Percentiles rank a stretch among this genome's conserved stretches.
These are phyloP conservation scores for Dendrostoma leiphaemia DNA, from an alignment of 2,329 filamentous ascomycete species.

Conservation along the genomic window DNA sequence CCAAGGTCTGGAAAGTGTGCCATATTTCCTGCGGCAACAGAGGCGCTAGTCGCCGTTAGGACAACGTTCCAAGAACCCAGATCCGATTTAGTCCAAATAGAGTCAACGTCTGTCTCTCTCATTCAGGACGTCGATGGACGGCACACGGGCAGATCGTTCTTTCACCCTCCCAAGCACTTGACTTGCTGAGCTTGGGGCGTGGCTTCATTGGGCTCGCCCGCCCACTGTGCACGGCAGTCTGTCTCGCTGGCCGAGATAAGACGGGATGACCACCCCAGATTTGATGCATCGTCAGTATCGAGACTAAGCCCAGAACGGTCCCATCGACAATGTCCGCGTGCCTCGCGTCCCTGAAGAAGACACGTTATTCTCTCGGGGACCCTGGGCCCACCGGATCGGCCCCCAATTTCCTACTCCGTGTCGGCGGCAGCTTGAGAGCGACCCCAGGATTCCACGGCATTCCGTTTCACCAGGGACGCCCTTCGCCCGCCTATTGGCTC, in stretches of 20 bases:
- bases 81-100: not conserved
- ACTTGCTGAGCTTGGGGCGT: not conserved
- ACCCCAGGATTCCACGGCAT: constrained; percentile 9
- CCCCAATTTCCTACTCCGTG: not conserved
- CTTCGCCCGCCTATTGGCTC: constrained; percentile 8
- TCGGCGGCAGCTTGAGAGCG: not conserved
- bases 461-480: constrained; percentile 16
- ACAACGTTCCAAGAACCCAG: constrained; percentile 3
- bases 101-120: constrained; percentile 4
- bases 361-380: constrained; percentile 13
- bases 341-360: constrained; percentile 2
- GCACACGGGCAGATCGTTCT: not conserved
- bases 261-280: not conserved
- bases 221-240: not conserved
- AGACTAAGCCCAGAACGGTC: not conserved
- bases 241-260: not conserved
- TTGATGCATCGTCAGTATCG: not conserved
- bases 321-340: not conserved
- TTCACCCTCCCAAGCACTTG: not conserved
- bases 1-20: too few relatives aligned
- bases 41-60: constrained; percentile 3
- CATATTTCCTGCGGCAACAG: not conserved
- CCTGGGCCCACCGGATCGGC: constrained; percentile 1
- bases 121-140: constrained; percentile 1
- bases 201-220: not conserved